Percentiles rank a stretch among this genome's conserved stretches.
phyloP scores from a whole-genome alignment of 2,329 filamentous ascomycete genomes.

The Cladophialophora bantiana region DNA sequence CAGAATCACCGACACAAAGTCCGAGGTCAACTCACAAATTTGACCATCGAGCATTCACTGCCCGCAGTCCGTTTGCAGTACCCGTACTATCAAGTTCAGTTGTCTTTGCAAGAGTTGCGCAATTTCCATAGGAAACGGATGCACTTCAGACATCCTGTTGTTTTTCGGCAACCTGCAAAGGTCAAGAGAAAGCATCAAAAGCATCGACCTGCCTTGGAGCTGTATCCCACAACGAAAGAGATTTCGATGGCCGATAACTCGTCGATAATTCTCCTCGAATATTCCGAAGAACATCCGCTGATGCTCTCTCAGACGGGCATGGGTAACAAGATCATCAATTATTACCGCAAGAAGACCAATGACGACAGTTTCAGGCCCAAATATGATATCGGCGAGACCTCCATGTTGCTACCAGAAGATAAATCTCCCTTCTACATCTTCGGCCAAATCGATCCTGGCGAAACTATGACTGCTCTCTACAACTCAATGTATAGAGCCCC shows the following conservation, averaged over 20 bases:
- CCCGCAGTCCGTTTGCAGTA: slow-evolving; percentile 90
- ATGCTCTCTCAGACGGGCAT: slow-evolving; percentile 97
- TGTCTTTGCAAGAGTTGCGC: slow-evolving; percentile 74
- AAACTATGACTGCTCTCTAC: slow-evolving; percentile 87
- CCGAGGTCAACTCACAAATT: slow-evolving; percentile 85
- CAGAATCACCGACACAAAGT: slow-evolving; percentile 98
- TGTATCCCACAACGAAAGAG: slow-evolving; percentile 81
- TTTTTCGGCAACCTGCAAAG: slow-evolving; percentile 71
- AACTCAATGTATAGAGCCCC: slow-evolving; percentile 96
- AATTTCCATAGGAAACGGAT: slow-evolving; percentile 85
- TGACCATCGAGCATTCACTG: slow-evolving; percentile 92
- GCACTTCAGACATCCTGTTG: slow-evolving; percentile 71
- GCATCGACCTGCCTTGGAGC: slow-evolving; percentile 76
- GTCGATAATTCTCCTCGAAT: slow-evolving; percentile 86
- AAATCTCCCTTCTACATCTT: slow-evolving; percentile 96
- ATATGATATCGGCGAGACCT: slow-evolving; percentile 84
- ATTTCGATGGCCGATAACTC: slow-evolving; percentile 89
- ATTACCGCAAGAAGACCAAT: slow-evolving; percentile 84
- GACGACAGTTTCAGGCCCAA: slow-evolving; percentile 80
- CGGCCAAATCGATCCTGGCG: slow-evolving; percentile 87
- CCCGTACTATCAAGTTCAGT: slow-evolving; percentile 92
- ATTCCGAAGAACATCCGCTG: slow-evolving; percentile 90
- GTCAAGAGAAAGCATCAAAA: slow-evolving; percentile 84
- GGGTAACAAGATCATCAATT: slow-evolving; percentile 95
- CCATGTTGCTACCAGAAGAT: slow-evolving; percentile 88